Conservation (phyloP, 106 monocot species). For the Alisma plantagoaquatica region DNA sequence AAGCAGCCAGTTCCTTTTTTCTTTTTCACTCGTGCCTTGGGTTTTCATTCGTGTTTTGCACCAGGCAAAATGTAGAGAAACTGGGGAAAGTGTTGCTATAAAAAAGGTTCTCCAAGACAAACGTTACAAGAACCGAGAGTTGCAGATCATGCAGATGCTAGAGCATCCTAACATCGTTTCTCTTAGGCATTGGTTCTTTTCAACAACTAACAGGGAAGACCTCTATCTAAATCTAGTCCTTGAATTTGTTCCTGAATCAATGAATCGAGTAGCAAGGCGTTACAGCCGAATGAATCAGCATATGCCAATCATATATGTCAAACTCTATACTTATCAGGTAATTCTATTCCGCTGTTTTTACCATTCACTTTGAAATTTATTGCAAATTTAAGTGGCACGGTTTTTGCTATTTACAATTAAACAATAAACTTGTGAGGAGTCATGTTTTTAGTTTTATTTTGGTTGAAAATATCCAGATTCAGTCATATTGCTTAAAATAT, state of each 20-base stretch:
- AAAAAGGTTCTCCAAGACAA: conserved; percentile 40
- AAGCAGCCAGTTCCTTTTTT: too few relatives aligned
- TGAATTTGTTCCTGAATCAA: conserved; percentile 36
- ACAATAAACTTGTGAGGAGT: too few relatives aligned
- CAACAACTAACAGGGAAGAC: conserved; percentile 24
- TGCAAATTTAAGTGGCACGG: too few relatives aligned
- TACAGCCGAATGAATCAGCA: conserved; percentile 24
- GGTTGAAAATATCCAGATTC: too few relatives aligned
- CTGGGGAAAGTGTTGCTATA: conserved; percentile 36
- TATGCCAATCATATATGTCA: conserved; percentile 29
- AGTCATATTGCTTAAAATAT: too few relatives aligned
- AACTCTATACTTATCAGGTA: conserved; percentile 31
- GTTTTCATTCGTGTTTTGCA: background rate
- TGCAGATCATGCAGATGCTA: conserved; percentile 29
- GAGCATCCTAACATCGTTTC: conserved; percentile 32
- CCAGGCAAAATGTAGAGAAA: conserved; percentile 33
- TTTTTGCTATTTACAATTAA: too few relatives aligned
- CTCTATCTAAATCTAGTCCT: conserved; percentile 30
- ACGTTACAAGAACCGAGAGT: conserved; percentile 30
- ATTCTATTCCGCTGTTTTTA: too few relatives aligned
- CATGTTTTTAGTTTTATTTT: too few relatives aligned
- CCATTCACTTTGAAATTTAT: too few relatives aligned
- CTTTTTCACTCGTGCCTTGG: too few relatives aligned
- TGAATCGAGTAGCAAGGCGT: conserved; percentile 19
- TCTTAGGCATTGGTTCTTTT: conserved; percentile 28